A percentile compares a stretch with the other conserved stretches of the same genome.
These are phyloP conservation scores for Fusarium sp. DNA, from an alignment of 2,329 filamentous ascomycete species.

Conservation along the genomic window DNA sequence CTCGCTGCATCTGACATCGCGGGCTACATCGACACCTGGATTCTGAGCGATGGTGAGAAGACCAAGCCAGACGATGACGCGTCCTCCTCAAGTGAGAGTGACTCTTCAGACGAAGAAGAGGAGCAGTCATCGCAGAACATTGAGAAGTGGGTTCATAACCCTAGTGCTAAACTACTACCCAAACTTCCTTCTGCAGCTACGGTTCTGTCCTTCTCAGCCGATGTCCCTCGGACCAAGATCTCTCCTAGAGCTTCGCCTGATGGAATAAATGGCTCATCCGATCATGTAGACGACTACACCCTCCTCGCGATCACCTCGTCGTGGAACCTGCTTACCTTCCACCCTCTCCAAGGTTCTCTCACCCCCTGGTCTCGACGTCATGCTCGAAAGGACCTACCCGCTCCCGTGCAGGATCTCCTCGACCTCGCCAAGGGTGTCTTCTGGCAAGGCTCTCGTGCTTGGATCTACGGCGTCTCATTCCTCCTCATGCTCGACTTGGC, in stretches of 20 bases:
- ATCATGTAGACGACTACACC: slow-evolving; percentile 57
- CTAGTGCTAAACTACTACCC: slow-evolving; percentile 74
- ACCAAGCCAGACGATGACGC: slow-evolving; percentile 48
- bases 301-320: slow-evolving; percentile 64
- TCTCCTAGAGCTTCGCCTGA: slow-evolving; percentile 39
- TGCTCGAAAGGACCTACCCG: slow-evolving; percentile 77
- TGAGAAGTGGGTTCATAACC: slow-evolving; percentile 79
- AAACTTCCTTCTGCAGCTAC: slow-evolving; percentile 72
- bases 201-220: slow-evolving; percentile 73
- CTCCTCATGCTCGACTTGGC: slow-evolving; percentile 91
- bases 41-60: slow-evolving; percentile 61
- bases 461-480: slow-evolving; percentile 88
- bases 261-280: slow-evolving; percentile 39
- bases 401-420: slow-evolving; percentile 76
- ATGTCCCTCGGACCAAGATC: slow-evolving; percentile 50
- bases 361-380: slow-evolving; percentile 90
- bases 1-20: slow-evolving; percentile 83
- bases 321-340: slow-evolving; percentile 79
- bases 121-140: slow-evolving; percentile 49
- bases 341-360: slow-evolving; percentile 78
- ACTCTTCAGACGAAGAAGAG: slow-evolving; percentile 57
- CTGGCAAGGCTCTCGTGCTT: slow-evolving; percentile 83
- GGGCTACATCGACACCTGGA: slow-evolving; percentile 89
- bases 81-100: slow-evolving; percentile 51
- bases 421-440: slow-evolving; percentile 85